Evolutionary conservation across 2,329 filamentous ascomycete species (phyloP), one percentile per base, ranked within the genome.

Genomic region (Monosporascus sp.): DNA sequence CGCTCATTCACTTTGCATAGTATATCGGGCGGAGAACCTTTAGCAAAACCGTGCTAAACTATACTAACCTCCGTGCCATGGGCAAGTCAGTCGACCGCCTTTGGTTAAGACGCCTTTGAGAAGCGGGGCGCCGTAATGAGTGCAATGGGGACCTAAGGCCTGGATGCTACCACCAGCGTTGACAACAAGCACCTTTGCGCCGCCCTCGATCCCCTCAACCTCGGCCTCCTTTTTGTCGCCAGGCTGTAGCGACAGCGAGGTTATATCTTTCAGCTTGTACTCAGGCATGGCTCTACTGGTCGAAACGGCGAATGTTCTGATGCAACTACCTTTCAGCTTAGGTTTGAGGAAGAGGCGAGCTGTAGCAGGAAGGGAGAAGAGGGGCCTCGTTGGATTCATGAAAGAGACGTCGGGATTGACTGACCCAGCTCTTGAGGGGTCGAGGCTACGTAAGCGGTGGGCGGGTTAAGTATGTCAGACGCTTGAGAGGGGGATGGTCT

Each of bases 121-220:
- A 59, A 99, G 74, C 16, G 94, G 94, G 41, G 93, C 94, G 36
- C 94, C 93, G 69, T 96, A 97, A 73, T 97, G 93, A 9, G 85
- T 88, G 70, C 94, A 99, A 61, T 87, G 94, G 40, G 90, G 77
- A 37, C 89, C 91, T 37, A 95, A 71, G 31, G 92, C 94, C 67
- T 92, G 86, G 17, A 93, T 76, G 61, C 87, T 83, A 61, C 87
- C 88, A 51, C 84, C 85, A 11, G 87, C 79, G 67, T 95, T 95
- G 59, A 94, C 78, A 5, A 99, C 80, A 5, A 99, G 77, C 3
- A 99, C 86, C 71, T 97, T 97, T 58, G 84, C 90, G 38, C 82
- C 85, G 38, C 82, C 85, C 53, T 93, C 86, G 44, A 99, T 79
- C 20, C 93, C 94, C 64, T 97, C 93, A 5, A 99, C 87, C 64